These are phyloP conservation scores for Ganoderma meredithae DNA, from an alignment of 1,284 basidiomycete genomes.

Conservation along the genomic window DNA sequence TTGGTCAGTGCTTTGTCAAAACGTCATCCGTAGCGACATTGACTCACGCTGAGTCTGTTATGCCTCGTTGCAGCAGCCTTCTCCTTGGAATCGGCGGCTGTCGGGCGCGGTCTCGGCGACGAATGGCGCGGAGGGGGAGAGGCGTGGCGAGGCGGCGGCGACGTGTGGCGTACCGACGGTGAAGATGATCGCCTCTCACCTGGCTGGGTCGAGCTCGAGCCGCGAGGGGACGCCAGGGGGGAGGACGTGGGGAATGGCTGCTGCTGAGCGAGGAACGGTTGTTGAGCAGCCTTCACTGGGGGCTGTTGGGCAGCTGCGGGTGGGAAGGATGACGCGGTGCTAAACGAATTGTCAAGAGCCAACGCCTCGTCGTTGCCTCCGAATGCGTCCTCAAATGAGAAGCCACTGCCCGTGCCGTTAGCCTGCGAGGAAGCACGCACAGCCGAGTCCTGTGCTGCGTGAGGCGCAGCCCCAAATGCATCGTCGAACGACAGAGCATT, in stretches of 20 bases:
- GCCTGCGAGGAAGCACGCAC: conserved; percentile 25
- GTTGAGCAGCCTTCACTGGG: conserved; percentile 26
- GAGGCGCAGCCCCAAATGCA: conserved; percentile 48
- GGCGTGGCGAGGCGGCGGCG: conserved; percentile 53
- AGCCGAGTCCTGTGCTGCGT: conserved; percentile 16
- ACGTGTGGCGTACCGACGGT: conserved; percentile 41
- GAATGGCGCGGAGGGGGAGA: conserved; percentile 60
- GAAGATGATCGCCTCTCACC: conserved; percentile 35
- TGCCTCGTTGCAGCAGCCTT: conserved; percentile 61
- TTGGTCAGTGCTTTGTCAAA: conserved; percentile 9
- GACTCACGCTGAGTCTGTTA: conserved; percentile 77
- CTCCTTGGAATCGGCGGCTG: conserved; percentile 64
- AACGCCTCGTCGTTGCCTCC: conserved; percentile 54
- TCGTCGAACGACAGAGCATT: conserved; percentile 57
- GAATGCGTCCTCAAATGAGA: conserved; percentile 70
- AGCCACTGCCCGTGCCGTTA: conserved; percentile 34
- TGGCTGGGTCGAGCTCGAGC: conserved; percentile 37
- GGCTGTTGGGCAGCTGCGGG: conserved; percentile 46
- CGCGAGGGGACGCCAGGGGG: conserved; percentile 48
- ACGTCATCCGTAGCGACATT: conserved; percentile 23
- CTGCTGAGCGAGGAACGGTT: conserved; percentile 14
- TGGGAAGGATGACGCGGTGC: conserved; percentile 33
- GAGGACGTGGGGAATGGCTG: conserved; percentile 35
- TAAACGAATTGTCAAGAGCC: conserved; percentile 48
- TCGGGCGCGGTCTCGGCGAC: conserved; percentile 65